Percentiles rank a stretch among this genome's conserved stretches.
Evolutionary conservation across 768 basidiomycete species (phyloP).

Genomic region (Mycena chlorophos): DNA sequence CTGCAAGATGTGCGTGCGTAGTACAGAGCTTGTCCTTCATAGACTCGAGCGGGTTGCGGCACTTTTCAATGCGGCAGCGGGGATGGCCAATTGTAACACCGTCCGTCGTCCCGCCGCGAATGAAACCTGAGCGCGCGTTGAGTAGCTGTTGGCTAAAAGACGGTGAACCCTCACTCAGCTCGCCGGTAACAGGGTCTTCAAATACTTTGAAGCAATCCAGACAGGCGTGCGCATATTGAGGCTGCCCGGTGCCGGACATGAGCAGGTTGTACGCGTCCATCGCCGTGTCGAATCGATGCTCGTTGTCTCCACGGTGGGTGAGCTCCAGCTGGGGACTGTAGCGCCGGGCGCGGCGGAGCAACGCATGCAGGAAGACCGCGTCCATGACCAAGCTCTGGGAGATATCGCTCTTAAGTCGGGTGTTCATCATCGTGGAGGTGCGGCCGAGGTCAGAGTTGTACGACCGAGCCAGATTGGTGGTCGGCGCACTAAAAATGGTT

Average conservation of each 20-base stretch:
- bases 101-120: conserved; percentile 30
- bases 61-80: conserved; percentile 32
- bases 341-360: neutral
- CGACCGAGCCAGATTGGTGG: neutral
- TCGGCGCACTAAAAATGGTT: neutral
- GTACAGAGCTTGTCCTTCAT: conserved; percentile 19
- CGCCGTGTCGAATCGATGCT: neutral
- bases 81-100: conserved; percentile 35
- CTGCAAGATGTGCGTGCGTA: conserved; percentile 14
- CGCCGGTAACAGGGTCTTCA: neutral
- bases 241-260: neutral
- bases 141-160: neutral
- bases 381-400: neutral
- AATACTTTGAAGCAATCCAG: neutral
- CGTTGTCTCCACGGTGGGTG: neutral
- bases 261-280: neutral
- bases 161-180: neutral
- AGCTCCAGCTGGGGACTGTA: neutral
- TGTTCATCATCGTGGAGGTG: neutral
- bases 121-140: neutral
- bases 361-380: neutral
- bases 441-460: neutral
- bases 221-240: neutral
- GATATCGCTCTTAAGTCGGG: neutral
- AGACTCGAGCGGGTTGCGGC: conserved; percentile 22